Conservation (phyloP, 2,329 filamentous ascomycete species). For the Trichoderma atroviride region DNA sequence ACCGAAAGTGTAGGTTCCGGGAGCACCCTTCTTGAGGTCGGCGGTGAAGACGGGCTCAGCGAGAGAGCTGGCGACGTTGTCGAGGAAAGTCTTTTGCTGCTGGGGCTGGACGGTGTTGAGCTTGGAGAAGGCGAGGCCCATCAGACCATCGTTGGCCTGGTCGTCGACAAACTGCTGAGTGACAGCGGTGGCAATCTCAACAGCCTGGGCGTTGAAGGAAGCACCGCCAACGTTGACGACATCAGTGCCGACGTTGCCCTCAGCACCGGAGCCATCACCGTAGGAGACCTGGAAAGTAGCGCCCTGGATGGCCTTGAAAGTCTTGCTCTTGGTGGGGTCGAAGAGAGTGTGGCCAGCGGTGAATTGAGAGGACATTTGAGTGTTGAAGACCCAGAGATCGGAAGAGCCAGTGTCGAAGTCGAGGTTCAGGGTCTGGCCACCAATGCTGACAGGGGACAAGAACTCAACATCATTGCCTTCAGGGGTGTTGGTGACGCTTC, state of each 20-base stretch:
- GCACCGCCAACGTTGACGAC: conserved; percentile 68
- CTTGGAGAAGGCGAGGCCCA: conserved; percentile 67
- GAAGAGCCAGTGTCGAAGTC: conserved; percentile 78
- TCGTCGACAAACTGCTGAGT: conserved; percentile 61
- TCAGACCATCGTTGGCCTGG: conserved; percentile 65
- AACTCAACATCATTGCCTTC: conserved; percentile 67
- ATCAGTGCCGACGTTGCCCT: conserved; percentile 69
- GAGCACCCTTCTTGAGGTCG: conserved; percentile 60
- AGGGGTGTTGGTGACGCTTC: conserved; percentile 63
- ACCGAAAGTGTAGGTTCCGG: conserved; percentile 72
- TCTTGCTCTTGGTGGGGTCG: conserved; percentile 42
- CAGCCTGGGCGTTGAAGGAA: conserved; percentile 62
- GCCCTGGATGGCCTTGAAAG: conserved; percentile 43
- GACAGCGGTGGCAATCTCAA: conserved; percentile 66
- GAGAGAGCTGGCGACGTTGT: conserved; percentile 65
- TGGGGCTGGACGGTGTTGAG: conserved; percentile 67
- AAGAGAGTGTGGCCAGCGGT: conserved; percentile 53
- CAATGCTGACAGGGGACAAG: conserved; percentile 68
- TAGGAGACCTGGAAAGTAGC: conserved; percentile 67
- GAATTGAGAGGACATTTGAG: conserved; percentile 50
- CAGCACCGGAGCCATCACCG: conserved; percentile 66
- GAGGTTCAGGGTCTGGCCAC: conserved; percentile 68
- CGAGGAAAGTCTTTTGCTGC: conserved; percentile 72
- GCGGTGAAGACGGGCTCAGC: conserved; percentile 70
- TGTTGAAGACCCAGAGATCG: conserved; percentile 75